These are phyloP conservation scores for Volvox reticuliferus DNA, from an alignment of 139 green algal species.

Conservation along the genomic window DNA sequence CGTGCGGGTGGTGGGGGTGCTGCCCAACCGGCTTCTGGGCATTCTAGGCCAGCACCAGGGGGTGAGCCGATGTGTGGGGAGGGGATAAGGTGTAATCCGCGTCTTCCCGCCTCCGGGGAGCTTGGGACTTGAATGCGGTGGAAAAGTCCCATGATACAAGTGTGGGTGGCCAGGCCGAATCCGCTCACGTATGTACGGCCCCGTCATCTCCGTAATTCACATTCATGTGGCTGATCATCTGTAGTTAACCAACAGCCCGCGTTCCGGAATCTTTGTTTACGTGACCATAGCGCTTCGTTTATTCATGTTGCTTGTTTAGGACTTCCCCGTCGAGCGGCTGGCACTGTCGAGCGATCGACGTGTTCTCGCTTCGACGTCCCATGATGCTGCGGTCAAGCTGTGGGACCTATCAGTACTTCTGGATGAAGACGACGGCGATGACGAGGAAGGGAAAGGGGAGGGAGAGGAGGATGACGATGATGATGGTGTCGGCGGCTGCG, in stretches of 20 bases:
- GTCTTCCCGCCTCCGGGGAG: too few species aligned
- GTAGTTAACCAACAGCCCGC: too few species aligned
- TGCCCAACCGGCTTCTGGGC: slow-evolving; percentile 91
- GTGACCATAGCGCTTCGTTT: too few species aligned
- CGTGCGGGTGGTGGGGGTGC: slow-evolving; percentile 85
- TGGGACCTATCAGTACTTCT: slow-evolving; percentile 78
- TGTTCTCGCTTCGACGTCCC: slow-evolving; percentile 79
- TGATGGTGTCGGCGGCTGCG: not conserved
- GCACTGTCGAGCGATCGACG: slow-evolving; percentile 60
- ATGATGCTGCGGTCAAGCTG: slow-evolving; percentile 87
- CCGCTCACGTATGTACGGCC: too few species aligned
- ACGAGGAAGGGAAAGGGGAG: slow-evolving; percentile 59
- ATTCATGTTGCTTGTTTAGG: not conserved
- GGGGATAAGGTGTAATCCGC: not conserved
- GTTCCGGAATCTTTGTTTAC: too few species aligned
- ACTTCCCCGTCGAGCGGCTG: slow-evolving; percentile 78
- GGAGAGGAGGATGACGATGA: slow-evolving; percentile 23
- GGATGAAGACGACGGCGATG: slow-evolving; percentile 68
- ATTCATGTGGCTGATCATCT: too few species aligned
- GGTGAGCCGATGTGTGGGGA: slow-evolving; percentile 5
- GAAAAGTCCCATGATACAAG: too few species aligned
- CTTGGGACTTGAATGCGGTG: too few species aligned
- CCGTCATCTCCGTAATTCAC: too few species aligned
- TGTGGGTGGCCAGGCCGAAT: too few species aligned
- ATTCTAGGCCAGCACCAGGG: slow-evolving; percentile 88